These are phyloP conservation scores for Fusarium abutilonis DNA, from an alignment of 2,329 filamentous ascomycete species.

Conservation along the genomic window DNA sequence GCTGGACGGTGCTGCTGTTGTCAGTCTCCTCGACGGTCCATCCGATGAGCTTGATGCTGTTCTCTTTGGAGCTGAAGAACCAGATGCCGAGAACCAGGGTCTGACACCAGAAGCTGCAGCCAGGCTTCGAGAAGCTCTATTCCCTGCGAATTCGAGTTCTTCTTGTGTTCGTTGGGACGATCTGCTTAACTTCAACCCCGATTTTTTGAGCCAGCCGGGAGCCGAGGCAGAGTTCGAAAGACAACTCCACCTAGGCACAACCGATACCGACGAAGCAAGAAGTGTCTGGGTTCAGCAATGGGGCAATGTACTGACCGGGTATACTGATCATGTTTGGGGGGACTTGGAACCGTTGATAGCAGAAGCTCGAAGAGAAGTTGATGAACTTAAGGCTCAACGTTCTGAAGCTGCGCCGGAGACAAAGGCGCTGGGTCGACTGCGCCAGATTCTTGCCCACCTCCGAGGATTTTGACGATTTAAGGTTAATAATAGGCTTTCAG, in stretches of 20 bases:
- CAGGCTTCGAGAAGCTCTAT: constrained; percentile 53
- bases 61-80: constrained; percentile 33
- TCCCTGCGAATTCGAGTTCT: constrained; percentile 38
- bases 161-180: constrained; percentile 53
- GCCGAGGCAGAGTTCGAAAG: constrained; percentile 30
- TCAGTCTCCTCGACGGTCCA: constrained; percentile 49
- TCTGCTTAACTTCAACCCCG: constrained; percentile 62
- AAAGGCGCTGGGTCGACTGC: constrained; percentile 50
- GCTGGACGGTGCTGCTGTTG: constrained; percentile 54
- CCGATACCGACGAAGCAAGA: constrained; percentile 52
- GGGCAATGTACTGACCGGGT: constrained; percentile 64
- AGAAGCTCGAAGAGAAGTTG: constrained; percentile 66
- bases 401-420: constrained; percentile 29
- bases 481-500: constrained; percentile 7
- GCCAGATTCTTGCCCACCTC: constrained; percentile 53
- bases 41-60: constrained; percentile 35
- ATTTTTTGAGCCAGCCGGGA: constrained; percentile 49
- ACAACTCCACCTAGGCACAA: constrained; percentile 52
- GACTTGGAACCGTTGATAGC: constrained; percentile 65
- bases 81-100: constrained; percentile 39
- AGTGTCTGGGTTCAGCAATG: constrained; percentile 64
- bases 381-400: constrained; percentile 48
- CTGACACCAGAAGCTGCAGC: constrained; percentile 46
- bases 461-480: constrained; percentile 42
- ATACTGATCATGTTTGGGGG: constrained; percentile 76